phyloP scores from a whole-genome alignment of 441 rosid genomes.

The Brassica hybrid region DNA sequence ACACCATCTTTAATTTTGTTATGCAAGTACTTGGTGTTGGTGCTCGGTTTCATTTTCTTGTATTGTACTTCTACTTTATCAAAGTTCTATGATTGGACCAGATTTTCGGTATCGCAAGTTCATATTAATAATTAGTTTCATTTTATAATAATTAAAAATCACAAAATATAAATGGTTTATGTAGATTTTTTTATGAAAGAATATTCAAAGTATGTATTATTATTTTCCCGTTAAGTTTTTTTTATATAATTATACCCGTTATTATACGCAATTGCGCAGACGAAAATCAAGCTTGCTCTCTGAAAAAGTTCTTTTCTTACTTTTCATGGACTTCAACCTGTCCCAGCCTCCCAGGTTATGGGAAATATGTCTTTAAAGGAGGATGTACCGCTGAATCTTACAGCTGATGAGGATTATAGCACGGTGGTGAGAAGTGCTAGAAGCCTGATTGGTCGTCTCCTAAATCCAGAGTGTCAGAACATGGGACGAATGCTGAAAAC shows the following conservation, averaged over 20 bases:
- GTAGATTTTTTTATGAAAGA: too few species aligned
- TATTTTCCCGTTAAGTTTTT: too few species aligned
- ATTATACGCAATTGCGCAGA: not conserved
- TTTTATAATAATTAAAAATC: too few species aligned
- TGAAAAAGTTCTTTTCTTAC: too few species aligned
- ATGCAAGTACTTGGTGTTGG: not conserved
- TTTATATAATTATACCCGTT: too few species aligned
- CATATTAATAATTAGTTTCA: too few species aligned
- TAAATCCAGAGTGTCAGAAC: not conserved
- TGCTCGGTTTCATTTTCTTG: not conserved
- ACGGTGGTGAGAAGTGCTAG: not conserved
- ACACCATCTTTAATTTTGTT: not conserved
- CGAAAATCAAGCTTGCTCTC: not conserved
- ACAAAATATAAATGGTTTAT: too few species aligned
- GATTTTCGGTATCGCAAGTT: not conserved
- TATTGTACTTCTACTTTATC: not conserved
- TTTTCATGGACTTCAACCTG: not conserved
- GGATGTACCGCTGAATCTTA: not conserved
- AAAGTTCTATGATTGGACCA: not conserved
- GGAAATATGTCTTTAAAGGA: not conserved
- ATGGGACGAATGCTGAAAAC: not conserved
- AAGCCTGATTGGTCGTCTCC: not conserved
- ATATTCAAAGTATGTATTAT: too few species aligned
- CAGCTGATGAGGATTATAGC: not conserved
- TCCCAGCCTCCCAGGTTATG: not conserved